Percentiles rank a stretch among this genome's conserved stretches.
Evolutionary conservation across 2,329 filamentous ascomycete genomes (phyloP).

Genomic region (Xylariales sp.): DNA sequence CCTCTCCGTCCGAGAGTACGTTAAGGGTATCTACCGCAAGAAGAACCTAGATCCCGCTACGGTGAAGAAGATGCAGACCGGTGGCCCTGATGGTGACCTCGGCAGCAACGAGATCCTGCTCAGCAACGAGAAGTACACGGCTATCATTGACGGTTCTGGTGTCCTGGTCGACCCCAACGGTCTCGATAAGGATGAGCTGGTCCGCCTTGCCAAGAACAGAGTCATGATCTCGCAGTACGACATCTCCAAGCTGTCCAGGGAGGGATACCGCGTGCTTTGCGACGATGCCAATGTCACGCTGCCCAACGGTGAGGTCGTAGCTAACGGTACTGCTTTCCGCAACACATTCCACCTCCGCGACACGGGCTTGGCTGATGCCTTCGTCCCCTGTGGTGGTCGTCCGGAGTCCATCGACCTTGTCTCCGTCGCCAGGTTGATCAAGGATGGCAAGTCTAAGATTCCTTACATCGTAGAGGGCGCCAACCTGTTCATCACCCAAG

Average conservation of each 20-base stretch:
- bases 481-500: conserved; percentile 98
- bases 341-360: conserved; percentile 94
- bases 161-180: conserved; percentile 92
- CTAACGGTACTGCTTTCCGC: conserved; percentile 92
- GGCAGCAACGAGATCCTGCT: conserved; percentile 97
- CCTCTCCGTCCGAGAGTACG: conserved; percentile 90
- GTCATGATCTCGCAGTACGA: conserved; percentile 91
- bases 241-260: conserved; percentile 73
- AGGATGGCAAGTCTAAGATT: conserved; percentile 79
- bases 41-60: conserved; percentile 79
- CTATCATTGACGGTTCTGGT: conserved; percentile 93
- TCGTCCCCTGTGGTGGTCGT: conserved; percentile 93
- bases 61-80: conserved; percentile 93
- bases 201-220: conserved; percentile 79
- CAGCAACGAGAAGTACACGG: conserved; percentile 90
- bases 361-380: conserved; percentile 73
- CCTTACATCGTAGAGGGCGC: conserved; percentile 97
- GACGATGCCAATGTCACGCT: conserved; percentile 89
- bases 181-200: conserved; percentile 76
- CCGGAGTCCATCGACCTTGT: conserved; percentile 95
- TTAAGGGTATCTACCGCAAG: conserved; percentile 96
- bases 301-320: conserved; percentile 78
- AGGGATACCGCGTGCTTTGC: conserved; percentile 87
- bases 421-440: conserved; percentile 77
- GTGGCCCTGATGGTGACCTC: conserved; percentile 92